Percentiles rank a stretch among this genome's conserved stretches.
These are phyloP conservation scores for Strobilomyces confusus DNA, from an alignment of 768 basidiomycete genomes.

Conservation along the genomic window DNA sequence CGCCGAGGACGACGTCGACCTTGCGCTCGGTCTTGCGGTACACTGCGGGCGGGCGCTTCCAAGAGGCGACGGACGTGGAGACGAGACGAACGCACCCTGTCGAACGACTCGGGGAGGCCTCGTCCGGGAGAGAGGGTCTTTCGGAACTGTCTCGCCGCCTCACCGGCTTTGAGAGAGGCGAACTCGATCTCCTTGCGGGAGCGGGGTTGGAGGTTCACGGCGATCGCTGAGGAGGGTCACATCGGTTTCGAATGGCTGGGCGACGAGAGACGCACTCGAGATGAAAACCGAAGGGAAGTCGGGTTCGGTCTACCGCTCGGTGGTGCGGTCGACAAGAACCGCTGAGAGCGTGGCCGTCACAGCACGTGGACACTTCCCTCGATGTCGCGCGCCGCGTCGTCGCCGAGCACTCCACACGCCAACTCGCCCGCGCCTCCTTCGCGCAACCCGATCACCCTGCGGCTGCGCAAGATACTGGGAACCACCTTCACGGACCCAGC, in stretches of 20 bases:
- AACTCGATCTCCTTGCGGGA: background rate
- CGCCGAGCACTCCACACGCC: background rate
- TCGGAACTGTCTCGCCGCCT: background rate
- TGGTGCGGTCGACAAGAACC: too few species aligned
- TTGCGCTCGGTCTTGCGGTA: background rate
- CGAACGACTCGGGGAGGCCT: background rate
- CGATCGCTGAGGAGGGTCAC: background rate
- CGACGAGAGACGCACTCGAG: background rate
- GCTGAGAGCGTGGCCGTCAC: too few species aligned
- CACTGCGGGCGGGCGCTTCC: background rate
- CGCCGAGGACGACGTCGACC: background rate
- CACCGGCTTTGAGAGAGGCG: background rate
- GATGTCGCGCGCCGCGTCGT: background rate
- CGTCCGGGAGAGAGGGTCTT: background rate
- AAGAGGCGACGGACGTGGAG: background rate
- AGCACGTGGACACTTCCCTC: too few species aligned
- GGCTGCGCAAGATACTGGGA: conserved; percentile 88
- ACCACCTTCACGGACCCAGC: conserved; percentile 75
- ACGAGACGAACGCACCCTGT: background rate
- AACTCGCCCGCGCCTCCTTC: background rate
- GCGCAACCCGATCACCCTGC: conserved; percentile 75
- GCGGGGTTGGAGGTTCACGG: background rate
- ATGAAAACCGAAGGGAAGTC: background rate
- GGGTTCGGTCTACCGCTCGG: background rate
- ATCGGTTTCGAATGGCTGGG: background rate